phyloP scores from a whole-genome alignment of 306 rosid genomes.

The Urtica urens region DNA sequence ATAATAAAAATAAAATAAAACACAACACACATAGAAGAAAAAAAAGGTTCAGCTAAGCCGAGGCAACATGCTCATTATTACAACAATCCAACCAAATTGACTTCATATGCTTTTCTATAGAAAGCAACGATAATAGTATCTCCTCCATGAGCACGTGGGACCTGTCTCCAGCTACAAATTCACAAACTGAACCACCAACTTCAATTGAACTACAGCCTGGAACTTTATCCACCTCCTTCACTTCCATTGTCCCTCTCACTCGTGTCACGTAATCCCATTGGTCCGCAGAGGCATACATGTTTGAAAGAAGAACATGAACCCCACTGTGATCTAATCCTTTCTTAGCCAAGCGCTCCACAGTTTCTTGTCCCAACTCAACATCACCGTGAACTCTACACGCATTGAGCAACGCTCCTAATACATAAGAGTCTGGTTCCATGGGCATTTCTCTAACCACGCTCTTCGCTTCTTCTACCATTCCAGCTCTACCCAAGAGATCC shows the following conservation, averaged over 20 bases:
- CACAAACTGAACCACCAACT: slow-evolving; percentile 25
- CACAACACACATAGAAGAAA: too few relatives aligned
- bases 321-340: slow-evolving; percentile 33
- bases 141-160: slow-evolving; percentile 19
- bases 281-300: slow-evolving; percentile 30
- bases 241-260: slow-evolving; percentile 32
- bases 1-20: too few relatives aligned
- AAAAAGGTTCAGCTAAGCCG: too few relatives aligned
- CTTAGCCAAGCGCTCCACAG: slow-evolving; percentile 19
- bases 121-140: slow-evolving; percentile 12
- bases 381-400: slow-evolving; percentile 36
- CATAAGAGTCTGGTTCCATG: slow-evolving; percentile 32
- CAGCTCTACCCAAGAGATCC: slow-evolving; percentile 38
- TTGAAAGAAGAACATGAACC: slow-evolving; percentile 33
- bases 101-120: slow-evolving; percentile 25
- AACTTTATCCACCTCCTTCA: slow-evolving; percentile 21
- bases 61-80: slow-evolving; percentile 4
- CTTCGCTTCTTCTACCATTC: slow-evolving; percentile 38
- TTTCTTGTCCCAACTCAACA: slow-evolving; percentile 27
- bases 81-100: slow-evolving; percentile 11
- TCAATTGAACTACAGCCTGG: slow-evolving; percentile 38
- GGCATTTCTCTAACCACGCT: slow-evolving; percentile 28
- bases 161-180: slow-evolving; percentile 29
- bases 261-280: slow-evolving; percentile 30
- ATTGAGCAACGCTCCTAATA: slow-evolving; percentile 40